Base-by-base conservation (phyloP, 352 stramenopile species). In the Salisapilia sapeloensis region DNA sequence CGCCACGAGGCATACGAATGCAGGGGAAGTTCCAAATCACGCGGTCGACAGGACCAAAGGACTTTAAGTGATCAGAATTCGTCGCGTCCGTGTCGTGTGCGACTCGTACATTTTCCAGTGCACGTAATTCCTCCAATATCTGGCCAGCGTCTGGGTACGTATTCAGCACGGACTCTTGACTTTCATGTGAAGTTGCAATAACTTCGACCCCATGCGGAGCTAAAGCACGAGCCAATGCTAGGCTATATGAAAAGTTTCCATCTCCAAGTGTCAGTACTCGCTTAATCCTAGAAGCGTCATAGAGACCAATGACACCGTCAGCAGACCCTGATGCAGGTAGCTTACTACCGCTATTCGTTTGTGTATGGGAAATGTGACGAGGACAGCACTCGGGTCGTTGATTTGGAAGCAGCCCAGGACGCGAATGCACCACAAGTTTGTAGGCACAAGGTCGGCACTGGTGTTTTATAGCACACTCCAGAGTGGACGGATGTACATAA, bases 1-100 rank as follows among this genome's bases (percentile, higher is more conserved):
- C 62, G 31, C 93, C 90, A 8, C 58, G 62, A 0, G 53, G 60
- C 28, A 92, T 81, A 19, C 77, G 80, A 5, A 95, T 83, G 40
- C 92, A 97, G 15, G 91, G 89, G 46, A 97, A 98, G 54, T 98
- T 98, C 86, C 90, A 98, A 20, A 95, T 62, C 28, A 98, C 78
- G 42, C 81, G 62, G 50, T 97, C 75, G 50, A 96, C 97, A 17
- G 41, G 45, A 2, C 56, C 57, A 6, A 76, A 35, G n/a, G 25
- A 27, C n/a, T 57, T 40, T 40, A 97, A 63, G 29, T 92, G 87
- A 30, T 66, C 38, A 0, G 52, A 40, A 29, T 76, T 46, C 1
- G 86, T 96, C 5, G 85, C 93, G 46, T 98, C 93, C 1, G 97
- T 65, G 27, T 75, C 67, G 41, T 95, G 93, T 7, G 44, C 45